Percentiles rank a stretch among this genome's conserved stretches.
Evolutionary conservation across 2,329 filamentous ascomycete species (phyloP).

Genomic region (Coniosporium tulheliwenetii): DNA sequence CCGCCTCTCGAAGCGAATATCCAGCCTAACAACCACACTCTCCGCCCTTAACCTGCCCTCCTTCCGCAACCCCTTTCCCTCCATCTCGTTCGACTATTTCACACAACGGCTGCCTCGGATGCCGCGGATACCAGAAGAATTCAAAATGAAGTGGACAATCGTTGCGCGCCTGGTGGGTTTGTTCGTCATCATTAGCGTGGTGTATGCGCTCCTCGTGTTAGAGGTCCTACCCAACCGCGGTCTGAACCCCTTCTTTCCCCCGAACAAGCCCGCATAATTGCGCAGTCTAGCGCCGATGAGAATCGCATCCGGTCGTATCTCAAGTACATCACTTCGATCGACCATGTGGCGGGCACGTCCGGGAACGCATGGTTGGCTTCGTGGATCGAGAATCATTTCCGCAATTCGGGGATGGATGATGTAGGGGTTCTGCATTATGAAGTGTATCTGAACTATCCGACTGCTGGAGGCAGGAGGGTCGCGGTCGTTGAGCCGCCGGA

Average conservation of each 20-base stretch:
- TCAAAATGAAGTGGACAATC: conserved; percentile 44
- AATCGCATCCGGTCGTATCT: conserved; percentile 49
- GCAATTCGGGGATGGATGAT: conserved; percentile 55
- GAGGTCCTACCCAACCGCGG: conserved; percentile 61
- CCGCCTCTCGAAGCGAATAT: conserved; percentile 41
- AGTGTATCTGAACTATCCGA: conserved; percentile 89
- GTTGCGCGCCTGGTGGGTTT: conserved; percentile 61
- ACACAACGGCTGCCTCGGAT: conserved; percentile 22
- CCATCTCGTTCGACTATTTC: conserved; percentile 18
- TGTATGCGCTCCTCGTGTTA: conserved; percentile 76
- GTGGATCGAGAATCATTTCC: conserved; percentile 69
- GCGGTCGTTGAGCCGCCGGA: conserved; percentile 60
- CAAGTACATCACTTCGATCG: conserved; percentile 63
- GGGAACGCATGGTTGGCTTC: conserved; percentile 76
- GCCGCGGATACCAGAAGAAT: conserved; percentile 19
- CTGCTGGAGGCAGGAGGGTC: conserved; percentile 58
- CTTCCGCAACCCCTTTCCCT: conserved; percentile 27
- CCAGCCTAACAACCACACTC: conserved; percentile 39
- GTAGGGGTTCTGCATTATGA: conserved; percentile 64
- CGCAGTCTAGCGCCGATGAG: conserved; percentile 58
- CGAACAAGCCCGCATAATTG: conserved; percentile 61
- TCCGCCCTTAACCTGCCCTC: conserved; percentile 37
- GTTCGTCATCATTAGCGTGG: conserved; percentile 56
- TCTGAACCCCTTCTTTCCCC: conserved; percentile 63
- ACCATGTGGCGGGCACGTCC: conserved; percentile 87